These are phyloP conservation scores for Russula griseocarnosa DNA, from an alignment of 768 basidiomycete species.

Conservation along the genomic window DNA sequence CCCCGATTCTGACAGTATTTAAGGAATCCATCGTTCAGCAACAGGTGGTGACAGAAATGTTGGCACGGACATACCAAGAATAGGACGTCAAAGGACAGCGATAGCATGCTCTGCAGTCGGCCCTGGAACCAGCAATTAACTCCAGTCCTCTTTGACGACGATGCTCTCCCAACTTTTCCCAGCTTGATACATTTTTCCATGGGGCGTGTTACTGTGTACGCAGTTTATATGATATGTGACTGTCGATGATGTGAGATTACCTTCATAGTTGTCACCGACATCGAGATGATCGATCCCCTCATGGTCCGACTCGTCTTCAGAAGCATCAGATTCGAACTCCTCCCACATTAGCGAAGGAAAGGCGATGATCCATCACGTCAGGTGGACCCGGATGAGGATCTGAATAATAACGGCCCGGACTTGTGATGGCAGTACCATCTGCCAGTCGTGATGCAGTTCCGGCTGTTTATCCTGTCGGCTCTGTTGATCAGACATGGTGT, in stretches of 20 bases:
- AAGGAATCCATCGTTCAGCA: background rate
- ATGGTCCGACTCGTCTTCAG: slow-evolving; percentile 1
- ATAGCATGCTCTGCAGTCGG: slow-evolving; percentile 25
- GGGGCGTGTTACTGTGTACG: background rate
- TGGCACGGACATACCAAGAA: slow-evolving; percentile 14
- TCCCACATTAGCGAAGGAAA: too few species aligned
- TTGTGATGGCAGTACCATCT: too few species aligned
- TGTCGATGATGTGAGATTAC: background rate
- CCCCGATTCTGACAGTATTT: slow-evolving; percentile 19
- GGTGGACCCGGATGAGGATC: too few species aligned
- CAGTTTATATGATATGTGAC: background rate
- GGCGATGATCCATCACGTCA: too few species aligned
- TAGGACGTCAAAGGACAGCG: slow-evolving; percentile 22
- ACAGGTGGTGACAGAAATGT: background rate
- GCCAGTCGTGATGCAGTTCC: too few species aligned
- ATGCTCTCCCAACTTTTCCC: background rate
- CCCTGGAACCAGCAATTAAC: slow-evolving; percentile 12
- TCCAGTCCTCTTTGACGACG: slow-evolving; percentile 1
- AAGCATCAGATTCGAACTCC: background rate
- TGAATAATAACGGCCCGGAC: too few species aligned
- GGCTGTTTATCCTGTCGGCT: too few species aligned
- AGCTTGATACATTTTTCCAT: slow-evolving; percentile 17
- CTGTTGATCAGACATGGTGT: too few species aligned
- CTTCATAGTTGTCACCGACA: slow-evolving; percentile 1
- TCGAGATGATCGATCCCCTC: background rate